Base-by-base conservation (phyloP, 2,329 filamentous ascomycete genomes). In the Setomelanomma holmii region DNA sequence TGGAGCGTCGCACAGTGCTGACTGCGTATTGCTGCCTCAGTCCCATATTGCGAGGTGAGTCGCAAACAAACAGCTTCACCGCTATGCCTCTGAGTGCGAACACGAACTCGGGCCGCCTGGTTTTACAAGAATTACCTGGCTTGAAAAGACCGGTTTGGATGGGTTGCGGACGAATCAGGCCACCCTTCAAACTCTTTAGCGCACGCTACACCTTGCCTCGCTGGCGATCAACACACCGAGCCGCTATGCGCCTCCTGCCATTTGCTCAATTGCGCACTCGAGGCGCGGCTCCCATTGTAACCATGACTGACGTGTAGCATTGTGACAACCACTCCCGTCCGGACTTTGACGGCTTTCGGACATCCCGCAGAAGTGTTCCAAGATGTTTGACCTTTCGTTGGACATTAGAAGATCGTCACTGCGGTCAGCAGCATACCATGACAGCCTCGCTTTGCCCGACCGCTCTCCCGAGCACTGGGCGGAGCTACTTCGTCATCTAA, bases 401-500 rank as follows among this genome's bases (percentile, higher is more conserved):
- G 54, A 45, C 49, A 40, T 24, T 39, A 40, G 42, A 41, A 50
- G 58, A 57, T 57, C 53, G 49, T 58, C 49, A 43, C 56, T 58
- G 53, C 52, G 45, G 53, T 55, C 51, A 62, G 56, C 60, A 57
- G 56, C 60, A 57, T 30, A 19, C 22, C 17, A 45, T 43, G 48
- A 60, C 47, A 60, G 51, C 55, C 52, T 56, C 53, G 58, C 53
- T 55, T 36, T 55, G 54, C 36, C 56, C 51, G 44, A 51, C 60
- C 43, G 57, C 58, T 48, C 21, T 51, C 23, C 50, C 43, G 51
- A 45, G 45, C 56, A 52, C 40, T 40, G 55, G 35, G 41, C 38
- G 44, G 50, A 48, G 46, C 45, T 40, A 5, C 10, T 41, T 34
- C 24, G n/a, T 36, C 8, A 30, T 23, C 24, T 30, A 47, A 45